Base-by-base conservation (phyloP, 2,329 filamentous ascomycete species). In the Exserohilum rostratum region DNA sequence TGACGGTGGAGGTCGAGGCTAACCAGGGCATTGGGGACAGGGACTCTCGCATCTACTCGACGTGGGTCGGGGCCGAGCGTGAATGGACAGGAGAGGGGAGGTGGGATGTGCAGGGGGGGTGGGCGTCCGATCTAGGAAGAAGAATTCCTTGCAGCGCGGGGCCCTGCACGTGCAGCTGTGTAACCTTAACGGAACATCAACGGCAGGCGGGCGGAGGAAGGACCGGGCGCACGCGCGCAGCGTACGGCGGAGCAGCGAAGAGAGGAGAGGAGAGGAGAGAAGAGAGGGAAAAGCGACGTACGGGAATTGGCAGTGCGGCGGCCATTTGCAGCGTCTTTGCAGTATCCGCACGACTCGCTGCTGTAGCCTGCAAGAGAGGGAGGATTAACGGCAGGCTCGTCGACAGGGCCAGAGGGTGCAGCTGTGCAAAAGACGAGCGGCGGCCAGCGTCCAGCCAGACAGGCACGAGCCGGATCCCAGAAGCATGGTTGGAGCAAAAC, bases 341-440 rank as follows among this genome's bases (percentile, higher is more conserved):
- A 82, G 67, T 82, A 82, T 50, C 80, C 80, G 67, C 80, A 82
- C 55, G 78, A 77, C 62, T 79, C 75, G 55, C 71, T 72, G 61
- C 79, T 77, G 68, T 81, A 82, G 67, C 79, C 80, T 81, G 53
- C 45, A 57, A 51, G 7, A 25, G 7, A 48, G 48, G 49, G 48
- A 57, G 47, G 47, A 68, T 73, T 61, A 71, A 64, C 64, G 48
- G 10, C 33, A n/a, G n/a, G n/a, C n/a, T n/a, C n/a, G 12, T 22
- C 38, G 27, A 33, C 46, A 53, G 38, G 55, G 53, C 50, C 40
- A 53, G 50, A 53, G 31, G n/a, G 55, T 46, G 56, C 29, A 35
- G 53, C 40, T 37, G 55, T 50, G 49, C 29, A 37, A 39, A 37
- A 17, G 35, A 29, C 40, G 22, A 37, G 48, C n/a, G 46, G 20